Evolutionary conservation across 2,329 filamentous ascomycete species (phyloP), one percentile per base, ranked within the genome.

Genomic region (Phialocephala subalpina): DNA sequence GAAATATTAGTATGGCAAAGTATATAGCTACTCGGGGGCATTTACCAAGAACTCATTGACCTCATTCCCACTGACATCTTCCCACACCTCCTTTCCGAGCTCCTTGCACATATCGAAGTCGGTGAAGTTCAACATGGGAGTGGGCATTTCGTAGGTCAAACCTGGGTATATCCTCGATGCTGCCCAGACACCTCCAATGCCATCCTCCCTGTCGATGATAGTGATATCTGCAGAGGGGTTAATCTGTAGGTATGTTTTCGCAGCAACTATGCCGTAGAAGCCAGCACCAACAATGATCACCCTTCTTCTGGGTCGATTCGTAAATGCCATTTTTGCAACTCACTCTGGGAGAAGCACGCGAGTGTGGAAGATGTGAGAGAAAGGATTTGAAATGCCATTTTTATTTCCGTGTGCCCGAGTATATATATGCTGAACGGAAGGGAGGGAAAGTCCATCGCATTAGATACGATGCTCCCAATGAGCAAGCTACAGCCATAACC

Each of bases 121-220:
- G 5, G 66, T 53, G 35, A 66, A 68, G 14, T 68, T 60, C 6
- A 47, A 22, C 49, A 63, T 20, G 2, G 66, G 66, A 36, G 60
- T 25, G 16, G 66, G 66, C 49, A 58, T 29, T 52, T 68, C 66
- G 45, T 61, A 65, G 20, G 63, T 90, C 57, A 94, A 82, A 1
- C 87, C 88, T 0, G 87, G 85, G 74, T 93, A 90, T 1, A 92
- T 77, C 1, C 90, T 84, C 42, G 90, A 81, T 65, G 86, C 81
- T 18, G 87, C 85, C 91, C 91, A 94, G 11, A 89, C 88, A 2
- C 92, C 91, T 1, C 91, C 92, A 9, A 89, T 72, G 0, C 84
- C 84, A 16, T 80, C 75, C 16, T 82, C 82, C 9, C 81, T 78
- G 56, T 92, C 90, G 35, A 91, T 78, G 18, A 92, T 75, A 0